Percentiles rank a stretch among this genome's conserved stretches.
These are phyloP conservation scores for Trichoderma gamsii DNA, from an alignment of 495 filamentous ascomycete species.

Conservation along the genomic window DNA sequence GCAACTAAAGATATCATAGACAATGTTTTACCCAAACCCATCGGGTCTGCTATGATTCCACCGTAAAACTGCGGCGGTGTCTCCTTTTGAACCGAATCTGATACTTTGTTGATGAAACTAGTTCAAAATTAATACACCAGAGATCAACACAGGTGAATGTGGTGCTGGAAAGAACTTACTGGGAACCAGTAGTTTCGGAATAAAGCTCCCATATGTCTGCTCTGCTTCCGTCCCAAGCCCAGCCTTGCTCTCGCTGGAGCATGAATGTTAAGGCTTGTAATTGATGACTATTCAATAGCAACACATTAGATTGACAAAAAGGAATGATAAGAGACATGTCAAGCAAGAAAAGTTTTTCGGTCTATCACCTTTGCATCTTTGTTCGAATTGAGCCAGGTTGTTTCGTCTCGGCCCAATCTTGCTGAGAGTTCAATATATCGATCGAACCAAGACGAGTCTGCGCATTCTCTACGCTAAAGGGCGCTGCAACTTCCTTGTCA, in stretches of 20 bases:
- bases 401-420: constrained; percentile 23
- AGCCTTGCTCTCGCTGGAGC: constrained; percentile 34
- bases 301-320: constrained; percentile 38
- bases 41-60: constrained; percentile 37
- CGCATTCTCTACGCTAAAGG: neutral
- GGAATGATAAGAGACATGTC: neutral
- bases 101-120: constrained; percentile 29
- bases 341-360: neutral
- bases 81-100: constrained; percentile 19
- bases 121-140: constrained; percentile 8
- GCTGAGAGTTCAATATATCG: constrained; percentile 16
- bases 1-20: constrained; percentile 36
- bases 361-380: constrained; percentile 25
- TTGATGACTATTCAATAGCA: constrained; percentile 41
- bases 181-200: constrained; percentile 15
- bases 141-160: neutral
- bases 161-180: constrained; percentile 2
- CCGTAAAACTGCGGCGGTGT: constrained; percentile 28
- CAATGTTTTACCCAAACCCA: constrained; percentile 39
- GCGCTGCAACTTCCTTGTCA: neutral
- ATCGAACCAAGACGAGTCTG: constrained; percentile 14
- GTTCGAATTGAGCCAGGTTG: constrained; percentile 29
- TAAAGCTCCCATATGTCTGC: constrained; percentile 25
- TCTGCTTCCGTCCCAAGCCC: constrained; percentile 21
- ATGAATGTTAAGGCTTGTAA: constrained; percentile 42